These are phyloP conservation scores for Cutaneotrichosporon sp. DNA, from an alignment of 1,284 basidiomycete genomes.

Conservation along the genomic window DNA sequence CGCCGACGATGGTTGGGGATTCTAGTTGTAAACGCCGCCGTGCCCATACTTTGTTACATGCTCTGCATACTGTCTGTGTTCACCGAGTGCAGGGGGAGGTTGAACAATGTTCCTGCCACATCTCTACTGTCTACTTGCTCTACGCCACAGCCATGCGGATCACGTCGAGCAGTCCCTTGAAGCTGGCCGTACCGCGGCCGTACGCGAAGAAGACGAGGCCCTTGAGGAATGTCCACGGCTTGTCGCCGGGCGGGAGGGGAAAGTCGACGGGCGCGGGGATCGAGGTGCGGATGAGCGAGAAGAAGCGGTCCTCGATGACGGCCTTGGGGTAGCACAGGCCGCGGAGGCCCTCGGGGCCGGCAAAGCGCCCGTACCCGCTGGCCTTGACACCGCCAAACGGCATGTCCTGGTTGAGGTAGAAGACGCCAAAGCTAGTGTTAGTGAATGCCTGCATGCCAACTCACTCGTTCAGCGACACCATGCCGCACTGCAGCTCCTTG, in stretches of 20 bases:
- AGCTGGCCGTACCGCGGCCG: constrained; percentile 56
- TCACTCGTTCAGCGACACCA: constrained; percentile 96
- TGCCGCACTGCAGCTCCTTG: constrained; percentile 78
- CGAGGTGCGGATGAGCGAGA: constrained; percentile 73
- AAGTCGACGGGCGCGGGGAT: constrained; percentile 63
- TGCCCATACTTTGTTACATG: not conserved
- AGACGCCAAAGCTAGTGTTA: constrained; percentile 69
- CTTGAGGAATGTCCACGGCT: constrained; percentile 70
- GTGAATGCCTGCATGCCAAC: constrained; percentile 53
- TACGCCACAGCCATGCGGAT: not conserved
- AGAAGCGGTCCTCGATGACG: constrained; percentile 81
- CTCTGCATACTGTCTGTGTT: not conserved
- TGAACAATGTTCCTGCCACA: too few species aligned
- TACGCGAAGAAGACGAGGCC: constrained; percentile 74
- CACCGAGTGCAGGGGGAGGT: not conserved
- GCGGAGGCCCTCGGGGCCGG: constrained; percentile 88
- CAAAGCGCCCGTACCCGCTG: constrained; percentile 88
- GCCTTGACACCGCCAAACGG: constrained; percentile 91
- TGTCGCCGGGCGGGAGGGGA: constrained; percentile 26
- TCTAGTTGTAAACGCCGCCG: not conserved
- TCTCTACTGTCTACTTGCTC: not conserved
- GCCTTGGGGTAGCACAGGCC: constrained; percentile 83
- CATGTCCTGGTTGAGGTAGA: constrained; percentile 86
- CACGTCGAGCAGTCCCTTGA: constrained; percentile 3
- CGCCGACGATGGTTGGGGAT: not conserved